Base-by-base conservation (phyloP, 495 filamentous ascomycete genomes). In the Tuber aestivum region DNA sequence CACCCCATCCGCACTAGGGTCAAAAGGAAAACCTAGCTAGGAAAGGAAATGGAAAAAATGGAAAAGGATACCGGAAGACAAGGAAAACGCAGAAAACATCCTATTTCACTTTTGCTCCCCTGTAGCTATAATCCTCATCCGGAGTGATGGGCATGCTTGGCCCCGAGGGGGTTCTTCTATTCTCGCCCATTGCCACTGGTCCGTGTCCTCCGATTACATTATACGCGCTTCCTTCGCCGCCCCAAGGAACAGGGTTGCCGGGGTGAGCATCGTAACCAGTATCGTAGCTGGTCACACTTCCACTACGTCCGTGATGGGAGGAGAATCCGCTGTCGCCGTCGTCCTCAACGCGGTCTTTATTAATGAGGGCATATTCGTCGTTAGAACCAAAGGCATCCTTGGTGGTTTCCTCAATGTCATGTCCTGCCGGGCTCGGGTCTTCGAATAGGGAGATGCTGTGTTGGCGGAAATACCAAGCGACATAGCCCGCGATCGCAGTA, bases 401-500 rank as follows among this genome's bases (percentile, higher is more conserved):
- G 40, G 83, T 84, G 48, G 83, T 80, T 56, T 84, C n/a, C 32
- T 79, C 72, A 42, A 79, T 78, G 41, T 81, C 77, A 42, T 76
- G 71, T 45, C 72, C 69, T 23, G 38, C 38, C 7, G 38, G 38
- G 38, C 38, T 40, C n/a, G 7, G 38, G 38, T 40, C 38, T 40
- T 40, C 38, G 38, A 40, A 40, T 40, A 7, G 38, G 38, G 38
- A 40, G 38, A 40, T 7, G 38, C 38, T 40, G 38, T 7, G 38
- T 40, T 40, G 38, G 38, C 38, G 38, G 38, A 40, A 40, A 40
- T 40, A 40, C 38, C 38, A 40, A 40, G 38, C 38, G 38, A 7
- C 38, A 40, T 40, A 40, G 38, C 38, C 38, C 38, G 38, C 38
- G 73, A 97, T 87, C 73, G 87, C 89, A 70, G 89, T 89, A 5